Percentiles rank a stretch among this genome's conserved stretches.
Conservation (phyloP, 2,329 filamentous ascomycete genomes). For the Aspergillus luchuensis region DNA sequence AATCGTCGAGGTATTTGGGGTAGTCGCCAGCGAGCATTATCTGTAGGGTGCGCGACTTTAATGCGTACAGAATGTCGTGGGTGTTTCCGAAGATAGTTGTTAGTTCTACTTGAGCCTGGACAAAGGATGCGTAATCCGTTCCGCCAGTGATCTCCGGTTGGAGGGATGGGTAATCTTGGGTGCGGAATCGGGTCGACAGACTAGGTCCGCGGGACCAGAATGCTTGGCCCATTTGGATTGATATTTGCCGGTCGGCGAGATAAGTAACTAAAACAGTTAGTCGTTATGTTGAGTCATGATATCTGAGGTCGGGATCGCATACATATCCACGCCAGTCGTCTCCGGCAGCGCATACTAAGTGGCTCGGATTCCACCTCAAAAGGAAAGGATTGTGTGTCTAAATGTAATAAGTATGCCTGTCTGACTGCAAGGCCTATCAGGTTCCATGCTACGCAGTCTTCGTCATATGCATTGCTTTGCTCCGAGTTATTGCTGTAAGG, state of each 20-base stretch:
- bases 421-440: slow-evolving; percentile 27
- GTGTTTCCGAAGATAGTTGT: slow-evolving; percentile 6
- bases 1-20: slow-evolving; percentile 8
- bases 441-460: slow-evolving; percentile 28
- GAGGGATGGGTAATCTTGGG: slow-evolving; percentile 18
- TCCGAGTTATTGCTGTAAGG: not conserved
- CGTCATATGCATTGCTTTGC: not conserved
- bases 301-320: too few species aligned
- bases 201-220: slow-evolving; percentile 22
- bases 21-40: slow-evolving; percentile 5
- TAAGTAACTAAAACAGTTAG: slow-evolving; percentile 8
- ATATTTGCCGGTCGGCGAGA: slow-evolving; percentile 20
- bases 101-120: slow-evolving; percentile 11
- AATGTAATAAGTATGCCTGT: slow-evolving; percentile 24
- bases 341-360: not conserved
- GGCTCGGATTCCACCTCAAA: not conserved
- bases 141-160: not conserved
- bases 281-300: too few species aligned
- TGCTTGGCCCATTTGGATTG: slow-evolving; percentile 20
- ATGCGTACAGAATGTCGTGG: slow-evolving; percentile 5
- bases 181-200: slow-evolving; percentile 18
- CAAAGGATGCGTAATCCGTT: slow-evolving; percentile 1
- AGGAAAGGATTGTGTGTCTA: slow-evolving; percentile 23
- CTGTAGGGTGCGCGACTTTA: slow-evolving; percentile 2
- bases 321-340: slow-evolving; percentile 19